These are phyloP conservation scores for Prosopis cineraria DNA, from an alignment of 306 rosid species.

Conservation along the genomic window DNA sequence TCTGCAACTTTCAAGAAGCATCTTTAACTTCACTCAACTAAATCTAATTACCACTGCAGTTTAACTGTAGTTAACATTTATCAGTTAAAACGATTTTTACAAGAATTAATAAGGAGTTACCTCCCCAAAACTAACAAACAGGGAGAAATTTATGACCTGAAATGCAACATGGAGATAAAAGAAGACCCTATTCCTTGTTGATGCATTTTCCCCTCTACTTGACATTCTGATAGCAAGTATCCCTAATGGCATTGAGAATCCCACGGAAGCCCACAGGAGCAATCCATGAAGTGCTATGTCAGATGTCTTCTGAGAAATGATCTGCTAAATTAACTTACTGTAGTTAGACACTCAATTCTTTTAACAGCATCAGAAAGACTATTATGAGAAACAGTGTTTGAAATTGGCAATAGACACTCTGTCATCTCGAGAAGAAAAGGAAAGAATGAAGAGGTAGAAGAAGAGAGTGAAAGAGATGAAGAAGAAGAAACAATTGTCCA, in stretches of 20 bases:
- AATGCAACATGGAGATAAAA: slow-evolving; percentile 81
- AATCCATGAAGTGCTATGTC: slow-evolving; percentile 81
- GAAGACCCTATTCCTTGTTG: slow-evolving; percentile 56
- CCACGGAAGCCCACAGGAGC: slow-evolving; percentile 81
- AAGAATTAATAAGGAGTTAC: slow-evolving; percentile 19
- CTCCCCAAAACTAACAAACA: background rate
- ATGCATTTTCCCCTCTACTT: slow-evolving; percentile 51
- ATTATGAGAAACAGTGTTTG: background rate
- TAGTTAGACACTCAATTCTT: background rate
- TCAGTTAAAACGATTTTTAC: background rate
- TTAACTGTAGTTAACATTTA: background rate
- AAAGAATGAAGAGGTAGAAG: background rate
- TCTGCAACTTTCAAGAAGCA: slow-evolving; percentile 43
- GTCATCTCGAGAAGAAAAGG: background rate
- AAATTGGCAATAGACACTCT: background rate
- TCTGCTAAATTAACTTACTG: slow-evolving; percentile 36
- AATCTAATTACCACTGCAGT: slow-evolving; percentile 10
- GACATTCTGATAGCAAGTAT: slow-evolving; percentile 75
- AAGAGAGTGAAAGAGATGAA: background rate
- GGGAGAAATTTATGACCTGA: slow-evolving; percentile 61
- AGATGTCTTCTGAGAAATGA: slow-evolving; percentile 55
- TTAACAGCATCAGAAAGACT: background rate
- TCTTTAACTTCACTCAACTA: background rate
- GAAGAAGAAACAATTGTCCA: background rate
- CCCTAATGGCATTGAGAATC: slow-evolving; percentile 80